A percentile compares a stretch with the other conserved stretches of the same genome.
phyloP scores from a whole-genome alignment of 2,329 filamentous ascomycete species.

The Colletotrichum echinochloae region DNA sequence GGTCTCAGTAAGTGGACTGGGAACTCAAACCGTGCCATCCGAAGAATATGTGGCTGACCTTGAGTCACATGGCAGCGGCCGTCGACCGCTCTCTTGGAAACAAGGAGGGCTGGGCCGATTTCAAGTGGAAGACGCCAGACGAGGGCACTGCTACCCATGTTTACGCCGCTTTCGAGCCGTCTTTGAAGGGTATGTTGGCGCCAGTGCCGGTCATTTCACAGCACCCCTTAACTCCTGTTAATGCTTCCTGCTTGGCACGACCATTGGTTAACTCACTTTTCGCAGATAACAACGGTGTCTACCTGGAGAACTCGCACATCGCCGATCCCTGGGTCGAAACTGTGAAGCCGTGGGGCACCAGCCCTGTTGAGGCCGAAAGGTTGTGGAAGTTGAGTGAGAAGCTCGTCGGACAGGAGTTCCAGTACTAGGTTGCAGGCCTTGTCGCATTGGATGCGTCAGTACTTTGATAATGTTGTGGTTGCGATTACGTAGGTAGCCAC shows the following conservation, averaged over 20 bases:
- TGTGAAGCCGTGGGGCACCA: slow-evolving; percentile 49
- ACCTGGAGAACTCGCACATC: slow-evolving; percentile 50
- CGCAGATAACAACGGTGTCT: slow-evolving; percentile 49
- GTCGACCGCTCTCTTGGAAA: slow-evolving; percentile 44
- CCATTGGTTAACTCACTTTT: not conserved
- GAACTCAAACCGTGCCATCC: not conserved
- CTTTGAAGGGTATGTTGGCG: slow-evolving; percentile 44
- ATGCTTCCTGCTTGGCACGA: not conserved
- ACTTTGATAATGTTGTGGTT: not conserved
- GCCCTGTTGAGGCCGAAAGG: slow-evolving; percentile 52
- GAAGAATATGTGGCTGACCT: slow-evolving; percentile 8
- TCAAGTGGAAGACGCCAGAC: slow-evolving; percentile 43
- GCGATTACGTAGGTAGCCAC: not conserved
- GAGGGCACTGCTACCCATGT: slow-evolving; percentile 51
- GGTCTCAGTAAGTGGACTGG: slow-evolving; percentile 11
- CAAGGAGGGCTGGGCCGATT: slow-evolving; percentile 42
- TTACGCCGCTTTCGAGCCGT: slow-evolving; percentile 54
- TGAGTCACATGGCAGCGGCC: slow-evolving; percentile 4
- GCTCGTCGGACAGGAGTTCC: slow-evolving; percentile 57
- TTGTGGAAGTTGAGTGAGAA: slow-evolving; percentile 61
- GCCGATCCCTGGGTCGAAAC: slow-evolving; percentile 48
- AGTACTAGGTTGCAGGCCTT: slow-evolving; percentile 13
- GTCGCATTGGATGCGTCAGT: slow-evolving; percentile 36
- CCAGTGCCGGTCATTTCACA: not conserved
- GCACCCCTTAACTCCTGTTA: not conserved